These are phyloP conservation scores for Rusavskia elegans DNA, from an alignment of 495 filamentous ascomycete genomes.

Conservation along the genomic window DNA sequence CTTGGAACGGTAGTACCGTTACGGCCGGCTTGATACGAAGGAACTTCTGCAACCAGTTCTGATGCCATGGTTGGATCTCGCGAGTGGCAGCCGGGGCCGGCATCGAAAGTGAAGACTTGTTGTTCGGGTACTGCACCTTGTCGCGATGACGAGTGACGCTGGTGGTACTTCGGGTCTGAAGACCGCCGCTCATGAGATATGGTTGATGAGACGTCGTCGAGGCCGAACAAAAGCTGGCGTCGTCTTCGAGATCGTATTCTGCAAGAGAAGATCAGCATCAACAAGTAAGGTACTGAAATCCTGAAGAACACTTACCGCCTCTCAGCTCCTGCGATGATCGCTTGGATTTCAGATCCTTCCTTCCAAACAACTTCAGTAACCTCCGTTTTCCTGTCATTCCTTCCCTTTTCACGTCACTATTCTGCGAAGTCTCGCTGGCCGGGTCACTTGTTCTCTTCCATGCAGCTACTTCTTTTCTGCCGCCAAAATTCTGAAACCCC, in stretches of 20 bases:
- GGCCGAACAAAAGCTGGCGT: slow-evolving; percentile 6
- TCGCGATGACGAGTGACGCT: slow-evolving; percentile 3
- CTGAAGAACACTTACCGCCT: neutral
- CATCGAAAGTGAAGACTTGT: neutral
- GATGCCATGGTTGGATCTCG: slow-evolving; percentile 40
- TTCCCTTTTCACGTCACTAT: slow-evolving; percentile 5
- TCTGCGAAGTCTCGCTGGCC: slow-evolving; percentile 5
- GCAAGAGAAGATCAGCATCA: neutral
- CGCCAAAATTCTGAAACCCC: neutral
- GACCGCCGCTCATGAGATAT: slow-evolving; percentile 8
- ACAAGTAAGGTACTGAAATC: too few relatives aligned
- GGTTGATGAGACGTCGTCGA: slow-evolving; percentile 3
- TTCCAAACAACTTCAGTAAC: slow-evolving; percentile 17
- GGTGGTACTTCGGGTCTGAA: slow-evolving; percentile 3
- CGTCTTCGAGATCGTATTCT: slow-evolving; percentile 14
- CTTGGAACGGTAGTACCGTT: slow-evolving; percentile 54
- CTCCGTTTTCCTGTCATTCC: slow-evolving; percentile 6
- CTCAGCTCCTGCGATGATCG: neutral
- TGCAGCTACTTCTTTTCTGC: neutral
- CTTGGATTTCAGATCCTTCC: slow-evolving; percentile 9
- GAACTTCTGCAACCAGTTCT: slow-evolving; percentile 75
- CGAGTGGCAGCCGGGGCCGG: slow-evolving; percentile 6
- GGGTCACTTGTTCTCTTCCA: slow-evolving; percentile 2
- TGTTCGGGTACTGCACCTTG: neutral
- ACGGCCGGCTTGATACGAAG: slow-evolving; percentile 77